Evolutionary conservation across 352 stramenopile genomes (phyloP), one percentile per base, ranked within the genome.

Genomic region (Globisporangium orthogonon): DNA sequence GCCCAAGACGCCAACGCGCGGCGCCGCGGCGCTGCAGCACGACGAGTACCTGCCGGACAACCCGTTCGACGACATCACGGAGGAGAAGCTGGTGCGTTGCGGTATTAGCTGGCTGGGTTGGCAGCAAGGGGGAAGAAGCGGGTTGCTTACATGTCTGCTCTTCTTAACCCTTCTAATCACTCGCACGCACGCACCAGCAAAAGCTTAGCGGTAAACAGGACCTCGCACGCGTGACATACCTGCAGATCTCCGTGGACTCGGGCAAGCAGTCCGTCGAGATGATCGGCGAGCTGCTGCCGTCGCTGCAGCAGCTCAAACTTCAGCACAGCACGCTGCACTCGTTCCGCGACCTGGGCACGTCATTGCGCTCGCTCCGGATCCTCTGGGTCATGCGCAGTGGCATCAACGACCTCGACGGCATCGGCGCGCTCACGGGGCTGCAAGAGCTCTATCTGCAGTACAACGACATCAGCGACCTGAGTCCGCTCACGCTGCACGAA

Each of bases 281-380:
- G 7, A 78, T 96, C 44, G 81, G 78, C 14, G 78, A 93, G 56
- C 56, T 95, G 4, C 61, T 96, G 30, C 83, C 86, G 9, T 80
- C 82, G 23, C 58, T 96, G 9, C 69, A 81, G 53, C 73, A 86
- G 39, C 63, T 96, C 23, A 67, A 70, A 15, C 64, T 96, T 29
- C 59, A 74, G 41, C 62, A 79, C 37, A 96, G 86, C 67, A 66
- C 63, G 5, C 56, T 95, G 7, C 66, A 69, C 35, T 93, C 76
- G 58, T 92, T 96, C 54, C 72, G 87, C 1, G 87, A 95, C 59
- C 63, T 95, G 6, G 87, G 87, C 15, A 96, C 82, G 37, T 91
- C 81, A 13, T 65, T 95, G 17, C 69, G 82, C 31, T 74, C 66
- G 30, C 66, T 96, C 7, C 73, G 75, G 15, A 70, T 83, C 41